Conservation (phyloP, 164 flowering plant genomes). For the Stephania japonica region DNA sequence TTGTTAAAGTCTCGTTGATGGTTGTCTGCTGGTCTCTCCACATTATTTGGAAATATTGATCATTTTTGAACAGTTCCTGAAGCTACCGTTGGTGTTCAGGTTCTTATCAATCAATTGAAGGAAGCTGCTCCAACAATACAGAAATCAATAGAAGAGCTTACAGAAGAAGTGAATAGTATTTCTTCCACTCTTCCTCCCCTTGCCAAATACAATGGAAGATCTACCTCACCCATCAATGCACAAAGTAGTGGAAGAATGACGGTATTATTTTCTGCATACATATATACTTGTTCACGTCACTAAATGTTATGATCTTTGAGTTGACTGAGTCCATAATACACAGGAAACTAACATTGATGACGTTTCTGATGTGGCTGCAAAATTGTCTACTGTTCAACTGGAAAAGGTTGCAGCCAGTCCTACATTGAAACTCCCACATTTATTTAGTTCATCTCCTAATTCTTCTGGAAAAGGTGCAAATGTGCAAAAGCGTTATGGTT, state of each 20-base stretch:
- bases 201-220: conserved; percentile 39
- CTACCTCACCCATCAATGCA: conserved; percentile 55
- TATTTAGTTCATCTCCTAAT: conserved; percentile 80
- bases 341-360: conserved; percentile 68
- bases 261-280: conserved; percentile 29
- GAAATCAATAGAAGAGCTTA: conserved; percentile 72
- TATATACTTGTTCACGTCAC: background rate
- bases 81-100: conserved; percentile 34
- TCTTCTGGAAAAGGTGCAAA: conserved; percentile 70
- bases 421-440: conserved; percentile 82
- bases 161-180: conserved; percentile 68
- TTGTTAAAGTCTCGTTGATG: background rate
- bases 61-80: background rate
- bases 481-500: conserved; percentile 45
- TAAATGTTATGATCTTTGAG: background rate
- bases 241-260: conserved; percentile 68
- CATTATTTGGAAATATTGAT: background rate
- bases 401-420: conserved; percentile 69
- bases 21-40: background rate
- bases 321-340: background rate
- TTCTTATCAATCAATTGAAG: conserved; percentile 84
- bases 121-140: conserved; percentile 86
- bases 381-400: conserved; percentile 62
- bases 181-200: conserved; percentile 51
- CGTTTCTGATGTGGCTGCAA: conserved; percentile 54